Base-by-base conservation (phyloP, 2,329 filamentous ascomycete species). In the Alternaria arborescens region DNA sequence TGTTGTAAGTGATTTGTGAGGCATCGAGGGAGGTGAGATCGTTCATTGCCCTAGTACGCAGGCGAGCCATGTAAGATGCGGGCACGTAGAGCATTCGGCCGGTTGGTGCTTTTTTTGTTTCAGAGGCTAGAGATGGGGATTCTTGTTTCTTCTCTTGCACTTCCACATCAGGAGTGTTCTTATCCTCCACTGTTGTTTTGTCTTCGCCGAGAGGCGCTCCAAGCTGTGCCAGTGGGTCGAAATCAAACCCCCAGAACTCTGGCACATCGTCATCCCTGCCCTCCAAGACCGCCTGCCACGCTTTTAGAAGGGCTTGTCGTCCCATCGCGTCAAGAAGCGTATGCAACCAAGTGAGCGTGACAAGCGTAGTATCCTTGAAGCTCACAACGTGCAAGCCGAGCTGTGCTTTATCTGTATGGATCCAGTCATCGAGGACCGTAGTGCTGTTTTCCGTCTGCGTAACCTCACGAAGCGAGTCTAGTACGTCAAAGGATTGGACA, bases 301-400 rank as follows among this genome's bases (percentile, higher is more conserved):
- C 69, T 24, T 57, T 56, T 8, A 74, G 48, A 16, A 75, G 51
- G 5, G 36, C 42, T 24, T 61, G 41, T 2, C 46, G 55, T 10
- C 71, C 71, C 40, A 74, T 54, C 2, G 58, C 69, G 55, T 75
- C 71, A 12, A 70, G 54, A 2, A 71, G 55, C 3, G 62, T 66
- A 46, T 75, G 72, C 7, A 64, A 60, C 65, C 66, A 74, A 30
- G 62, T 66, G 2, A 75, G 26, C 1, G 67, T 67, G 16, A 74
- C 56, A 10, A 74, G 40, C 0, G 72, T 73, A 1, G 66, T 62
- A 48, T 75, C 68, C 5, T 58, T 58, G 51, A 73, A 74, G 8
- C 64, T 68, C 8, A 65, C 61, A 28, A 72, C 40, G 30, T 68
- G 65, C 14, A 72, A 43, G 2, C 62, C 64, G 4, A 73, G 53